Percentiles rank a stretch among this genome's conserved stretches.
These are phyloP conservation scores for Murraya koenigii DNA, from an alignment of 345 rosid species.

Conservation along the genomic window DNA sequence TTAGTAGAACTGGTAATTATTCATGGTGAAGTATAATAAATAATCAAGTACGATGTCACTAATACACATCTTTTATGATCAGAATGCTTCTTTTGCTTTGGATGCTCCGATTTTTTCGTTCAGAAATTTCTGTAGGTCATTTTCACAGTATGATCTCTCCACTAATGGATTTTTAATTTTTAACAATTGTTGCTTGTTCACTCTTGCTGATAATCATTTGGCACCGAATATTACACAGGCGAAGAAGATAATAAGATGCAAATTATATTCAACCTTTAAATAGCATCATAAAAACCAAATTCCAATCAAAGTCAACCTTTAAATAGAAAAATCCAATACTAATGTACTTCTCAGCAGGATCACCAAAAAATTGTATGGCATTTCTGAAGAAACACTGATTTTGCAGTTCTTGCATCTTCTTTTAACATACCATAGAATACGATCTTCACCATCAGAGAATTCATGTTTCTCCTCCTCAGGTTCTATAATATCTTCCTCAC, in stretches of 20 bases:
- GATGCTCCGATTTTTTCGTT: not conserved
- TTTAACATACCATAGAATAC: conserved; percentile 64
- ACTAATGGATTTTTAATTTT: not conserved
- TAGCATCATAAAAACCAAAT: not conserved
- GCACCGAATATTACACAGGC: not conserved
- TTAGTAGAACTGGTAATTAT: conserved; percentile 4
- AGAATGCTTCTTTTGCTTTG: not conserved
- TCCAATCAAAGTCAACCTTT: conserved; percentile 1
- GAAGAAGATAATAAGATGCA: not conserved
- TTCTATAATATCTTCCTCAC: conserved; percentile 82
- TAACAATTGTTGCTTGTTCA: not conserved
- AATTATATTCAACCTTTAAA: not conserved
- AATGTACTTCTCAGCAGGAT: not conserved
- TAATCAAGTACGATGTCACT: not conserved
- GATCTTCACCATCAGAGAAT: conserved; percentile 82
- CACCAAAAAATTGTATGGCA: not conserved
- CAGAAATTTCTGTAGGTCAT: not conserved
- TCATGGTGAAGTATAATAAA: not conserved
- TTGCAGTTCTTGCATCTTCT: not conserved
- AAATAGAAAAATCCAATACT: not conserved
- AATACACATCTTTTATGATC: not conserved
- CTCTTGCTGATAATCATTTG: not conserved
- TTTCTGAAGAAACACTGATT: not conserved
- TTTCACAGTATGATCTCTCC: not conserved
- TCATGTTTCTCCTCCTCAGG: conserved; percentile 83